Conservation (phyloP, 257 asterid genomes). For the Solanum lycopersicoides region DNA sequence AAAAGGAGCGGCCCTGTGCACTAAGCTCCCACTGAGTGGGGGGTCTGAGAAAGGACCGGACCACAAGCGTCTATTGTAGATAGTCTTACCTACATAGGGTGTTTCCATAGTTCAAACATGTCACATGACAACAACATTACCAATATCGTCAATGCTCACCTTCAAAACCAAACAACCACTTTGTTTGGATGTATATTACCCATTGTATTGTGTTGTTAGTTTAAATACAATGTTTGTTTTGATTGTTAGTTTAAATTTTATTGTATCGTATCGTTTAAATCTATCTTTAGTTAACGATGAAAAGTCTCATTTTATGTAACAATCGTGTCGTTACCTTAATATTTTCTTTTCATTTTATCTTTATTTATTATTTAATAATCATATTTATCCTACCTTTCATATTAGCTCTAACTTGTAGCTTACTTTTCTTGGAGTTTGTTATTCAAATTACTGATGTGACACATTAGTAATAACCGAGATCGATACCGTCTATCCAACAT, state of each 20-base stretch:
- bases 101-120: not conserved
- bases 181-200: not conserved
- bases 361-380: not conserved
- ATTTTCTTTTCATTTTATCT: not conserved
- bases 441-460: not conserved
- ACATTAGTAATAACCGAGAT: not conserved
- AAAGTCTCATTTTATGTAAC: not conserved
- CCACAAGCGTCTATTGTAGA: not conserved
- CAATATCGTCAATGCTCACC: not conserved
- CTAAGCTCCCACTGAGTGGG: not conserved
- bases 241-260: too few relatives aligned
- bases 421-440: not conserved
- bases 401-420: not conserved
- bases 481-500: not conserved
- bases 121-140: not conserved
- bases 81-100: not conserved
- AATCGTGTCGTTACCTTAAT: not conserved
- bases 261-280: too few relatives aligned
- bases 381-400: not conserved
- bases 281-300: not conserved
- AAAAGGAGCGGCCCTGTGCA: not conserved
- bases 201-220: not conserved
- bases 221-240: too few relatives aligned
- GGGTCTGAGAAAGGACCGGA: not conserved
- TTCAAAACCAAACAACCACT: not conserved